Base-by-base conservation (phyloP, 805 yeast genomes). In the Lipomyces japonicus region DNA sequence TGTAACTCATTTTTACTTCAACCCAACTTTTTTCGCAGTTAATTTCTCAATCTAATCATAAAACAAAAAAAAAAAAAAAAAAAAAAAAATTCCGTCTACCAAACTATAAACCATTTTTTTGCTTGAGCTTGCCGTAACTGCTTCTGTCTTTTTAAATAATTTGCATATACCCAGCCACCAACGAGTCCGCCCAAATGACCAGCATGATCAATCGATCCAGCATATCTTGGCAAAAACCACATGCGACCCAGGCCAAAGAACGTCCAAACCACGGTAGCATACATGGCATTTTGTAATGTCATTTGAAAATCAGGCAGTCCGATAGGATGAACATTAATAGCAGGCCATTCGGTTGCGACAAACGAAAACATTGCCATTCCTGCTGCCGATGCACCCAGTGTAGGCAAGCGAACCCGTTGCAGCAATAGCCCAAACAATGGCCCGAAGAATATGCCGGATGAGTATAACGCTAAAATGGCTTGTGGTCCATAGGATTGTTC, bases 351-450 rank as follows among this genome's bases (percentile, higher is more conserved):
- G 22, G 39, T 32, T n/a, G 48, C 54, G 36, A 51, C 19, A 38
- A 41, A 53, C 9, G 57, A 36, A 18, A 53, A 50, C 51, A 53
- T 50, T 31, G 47, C 57, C 48, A 50, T 42, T 28, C 51, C 39
- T 18, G 46, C 57, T 14, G 56, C 57, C 14, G 57, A 53, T 14
- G 57, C 57, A 31, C 57, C 57, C 3, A 53, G 46, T 7, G 57
- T 50, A 4, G 57, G 57, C 4, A 38, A 46, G 6, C 39, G 39
- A 3, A 34, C 18, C 26, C 55, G 46, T 25, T 46, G 46, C 25
- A 53, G 39, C 30, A 46, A 22, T 6, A 44, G 22, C n/a, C 46
- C 31, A 14, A 42, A 46, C 28, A 53, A 28, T 18, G 55, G 21
- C 6, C 55, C 49, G 22, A 24, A 14, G 6, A 45, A 36, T 12